A percentile compares a stretch with the other conserved stretches of the same genome.
These are phyloP conservation scores for Juglanconis oblonga DNA, from an alignment of 2,329 filamentous ascomycete species.

Conservation along the genomic window DNA sequence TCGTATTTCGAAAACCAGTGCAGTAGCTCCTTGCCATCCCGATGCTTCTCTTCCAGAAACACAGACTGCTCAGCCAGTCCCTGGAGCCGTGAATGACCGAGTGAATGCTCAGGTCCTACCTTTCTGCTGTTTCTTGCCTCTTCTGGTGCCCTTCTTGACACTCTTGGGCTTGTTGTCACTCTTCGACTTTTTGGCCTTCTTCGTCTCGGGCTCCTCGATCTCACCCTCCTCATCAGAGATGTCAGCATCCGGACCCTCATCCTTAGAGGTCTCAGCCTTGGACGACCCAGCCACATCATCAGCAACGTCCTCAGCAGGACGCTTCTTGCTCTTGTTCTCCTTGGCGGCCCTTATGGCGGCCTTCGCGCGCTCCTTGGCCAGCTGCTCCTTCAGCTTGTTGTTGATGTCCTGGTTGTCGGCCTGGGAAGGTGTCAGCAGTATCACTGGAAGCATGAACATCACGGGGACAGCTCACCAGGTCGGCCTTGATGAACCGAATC, in stretches of 20 bases:
- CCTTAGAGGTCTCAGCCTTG: conserved; percentile 15
- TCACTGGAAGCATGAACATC: not conserved
- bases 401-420: conserved; percentile 51
- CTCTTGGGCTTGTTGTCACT: conserved; percentile 42
- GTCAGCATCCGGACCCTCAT: not conserved
- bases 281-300: conserved; percentile 17
- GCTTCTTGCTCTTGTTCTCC: conserved; percentile 30
- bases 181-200: conserved; percentile 46
- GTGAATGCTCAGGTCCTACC: conserved; percentile 17
- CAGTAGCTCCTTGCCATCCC: conserved; percentile 31
- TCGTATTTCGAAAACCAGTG: no score
- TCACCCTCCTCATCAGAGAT: conserved; percentile 18
- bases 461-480: conserved; percentile 54
- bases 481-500: conserved; percentile 76
- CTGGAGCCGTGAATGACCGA: not conserved
- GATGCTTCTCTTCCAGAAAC: conserved; percentile 34
- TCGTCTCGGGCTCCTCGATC: conserved; percentile 42
- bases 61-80: not conserved
- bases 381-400: conserved; percentile 51
- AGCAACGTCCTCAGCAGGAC: conserved; percentile 26
- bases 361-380: conserved; percentile 54
- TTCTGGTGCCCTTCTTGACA: conserved; percentile 30
- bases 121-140: conserved; percentile 26
- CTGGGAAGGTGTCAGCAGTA: conserved; percentile 20
- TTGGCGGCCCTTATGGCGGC: conserved; percentile 35